Base-by-base conservation (phyloP, 1,139 yeast species). In the Saccharomyces pastorianus region DNA sequence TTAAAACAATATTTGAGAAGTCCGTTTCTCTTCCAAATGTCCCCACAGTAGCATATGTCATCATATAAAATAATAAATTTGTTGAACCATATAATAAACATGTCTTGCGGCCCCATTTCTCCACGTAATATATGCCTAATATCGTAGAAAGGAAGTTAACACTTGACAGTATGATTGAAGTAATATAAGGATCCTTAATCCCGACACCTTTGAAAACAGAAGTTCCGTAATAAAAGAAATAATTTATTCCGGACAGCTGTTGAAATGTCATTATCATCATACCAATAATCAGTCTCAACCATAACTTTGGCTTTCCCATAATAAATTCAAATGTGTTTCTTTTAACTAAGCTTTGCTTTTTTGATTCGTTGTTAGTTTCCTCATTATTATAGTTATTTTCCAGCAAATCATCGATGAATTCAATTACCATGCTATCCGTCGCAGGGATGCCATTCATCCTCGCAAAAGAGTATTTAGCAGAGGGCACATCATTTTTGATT, bases 111-210 rank as follows among this genome's bases (percentile, higher is more conserved):
- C 95, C 93, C 60, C 80, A 74, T 57, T 72, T 76, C 64, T 85
- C 93, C 60, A 88, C 86, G 51, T 81, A 76, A 65, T 75, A 83
- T 56, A 86, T 76, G 56, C 89, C 88, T 32, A 76, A 77, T 67
- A 86, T 82, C 2, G 95, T 86, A n/a, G 91, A 81, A 26, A 76
- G 78, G 68, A 88, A 85, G 73, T 88, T 87, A 58, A 88, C 89
- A 54, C 80, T 74, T 68, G 91, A 90, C 56, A 88, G 75, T 57
- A 87, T 76, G 56, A 88, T 84, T 9, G 95, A 81, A 25, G 93
- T 70, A 4, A 61, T 51, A 53, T 68, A 73, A 8, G 76, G 63
- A 55, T 76, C 75, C 2, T 65, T 57, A 52, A 80, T 68, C 55
- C 84, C 84, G 42, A 80, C 77, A 53, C 70, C 67, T 57, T 74